Conservation (phyloP, 75 land plant species). For the Sequoia sempervirens region DNA sequence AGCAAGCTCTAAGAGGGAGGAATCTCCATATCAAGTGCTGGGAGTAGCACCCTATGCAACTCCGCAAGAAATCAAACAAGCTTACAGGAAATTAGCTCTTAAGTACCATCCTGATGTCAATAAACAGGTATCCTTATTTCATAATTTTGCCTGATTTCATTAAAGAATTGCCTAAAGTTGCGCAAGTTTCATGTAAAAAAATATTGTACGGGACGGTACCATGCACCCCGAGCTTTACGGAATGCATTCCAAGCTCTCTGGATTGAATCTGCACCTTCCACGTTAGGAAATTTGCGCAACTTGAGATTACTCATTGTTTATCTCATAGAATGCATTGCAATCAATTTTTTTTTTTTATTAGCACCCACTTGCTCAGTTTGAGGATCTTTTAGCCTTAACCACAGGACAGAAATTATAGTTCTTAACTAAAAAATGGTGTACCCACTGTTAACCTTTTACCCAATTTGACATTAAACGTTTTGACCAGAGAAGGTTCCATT, state of each 20-base stretch:
- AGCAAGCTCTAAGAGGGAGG: slow-evolving; percentile 29
- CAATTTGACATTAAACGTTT: no score
- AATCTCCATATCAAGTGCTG: slow-evolving; percentile 69
- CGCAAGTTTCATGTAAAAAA: no score
- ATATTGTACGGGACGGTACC: no score
- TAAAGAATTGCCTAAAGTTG: no score
- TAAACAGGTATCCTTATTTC: slow-evolving; percentile 51
- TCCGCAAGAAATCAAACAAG: slow-evolving; percentile 72
- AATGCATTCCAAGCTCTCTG: no score
- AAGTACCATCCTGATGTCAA: slow-evolving; percentile 96
- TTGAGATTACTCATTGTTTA: neutral
- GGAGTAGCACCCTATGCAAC: slow-evolving; percentile 72
- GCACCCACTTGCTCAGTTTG: neutral
- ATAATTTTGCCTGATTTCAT: neutral
- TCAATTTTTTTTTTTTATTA: neutral
- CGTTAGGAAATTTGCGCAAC: no score
- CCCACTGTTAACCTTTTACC: no score
- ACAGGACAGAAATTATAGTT: neutral
- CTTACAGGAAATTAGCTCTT: slow-evolving; percentile 82
- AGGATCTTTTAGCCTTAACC: neutral
- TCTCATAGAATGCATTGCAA: neutral
- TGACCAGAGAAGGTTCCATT: no score
- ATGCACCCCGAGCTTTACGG: no score
- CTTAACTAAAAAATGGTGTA: neutral
- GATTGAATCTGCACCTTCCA: no score